Evolutionary conservation across 805 yeast genomes (phyloP), one percentile per base, ranked within the genome.

Genomic region (Saccharomyces mikatae): DNA sequence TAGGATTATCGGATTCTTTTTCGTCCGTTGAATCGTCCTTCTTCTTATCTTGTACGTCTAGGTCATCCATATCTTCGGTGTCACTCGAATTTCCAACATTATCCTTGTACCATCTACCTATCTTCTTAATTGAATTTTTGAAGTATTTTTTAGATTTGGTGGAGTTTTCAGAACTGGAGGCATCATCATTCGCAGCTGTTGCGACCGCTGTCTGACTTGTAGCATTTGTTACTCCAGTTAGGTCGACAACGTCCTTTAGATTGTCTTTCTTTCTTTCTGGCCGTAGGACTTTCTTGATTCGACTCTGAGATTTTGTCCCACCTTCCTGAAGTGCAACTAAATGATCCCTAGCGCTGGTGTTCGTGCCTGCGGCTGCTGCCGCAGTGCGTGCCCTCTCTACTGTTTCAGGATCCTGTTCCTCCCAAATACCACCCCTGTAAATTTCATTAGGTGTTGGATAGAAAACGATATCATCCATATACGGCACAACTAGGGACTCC

Each of bases 351-450:
- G 44, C 44, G 17, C 44, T 36, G 13, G 44, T 36, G 17, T 36
- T 36, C 24, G 21, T 36, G 17, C 24, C 44, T 36, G 44, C 10
- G 24, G 24, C 24, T 3, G 22, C 44, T 6, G 44, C 44, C 3
- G 44, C 10, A 17, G 22, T 17, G 24, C 28, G 13, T 14, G 41
- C 21, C n/a, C 29, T 17, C 2, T 50, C 22, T 10, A 47, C 56
- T 21, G 47, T 56, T n/a, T 48, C 50, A 3, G 27, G 52, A 4
- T 54, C 59, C 6, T 58, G 44, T 6, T 55, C 54, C 31, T 64
- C 90, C 98, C 98, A 92, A 26, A 92, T 82, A 17, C 99, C 99
- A 51, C 97, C 99, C 58, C 97, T 79, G 68, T 83, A 94, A 13
- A 89, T 70, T 58, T 89, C 96, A 44, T 71, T 76, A 2, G 71